Evolutionary conservation across 768 basidiomycete genomes (phyloP), one percentile per base, ranked within the genome.

Genomic region (Suillus variegatus): DNA sequence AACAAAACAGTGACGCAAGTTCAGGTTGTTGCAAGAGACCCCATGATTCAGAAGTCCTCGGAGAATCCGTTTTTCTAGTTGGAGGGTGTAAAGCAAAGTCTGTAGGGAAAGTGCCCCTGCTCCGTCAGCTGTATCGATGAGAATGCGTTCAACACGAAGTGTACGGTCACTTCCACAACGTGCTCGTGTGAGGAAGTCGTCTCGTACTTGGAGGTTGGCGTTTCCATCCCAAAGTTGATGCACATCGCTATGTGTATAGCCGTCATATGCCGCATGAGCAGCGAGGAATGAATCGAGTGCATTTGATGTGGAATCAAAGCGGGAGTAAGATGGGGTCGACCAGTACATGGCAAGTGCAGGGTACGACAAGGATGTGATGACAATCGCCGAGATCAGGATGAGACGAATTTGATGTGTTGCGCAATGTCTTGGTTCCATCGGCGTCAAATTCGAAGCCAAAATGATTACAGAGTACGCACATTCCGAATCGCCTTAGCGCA

Each of bases 351-450:
- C 87, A 60, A 96, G 85, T 22, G 94, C 94, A n/a, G 94, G 94
- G 69, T 94, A 95, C 73, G 94, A 92, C 63, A 96, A 86, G 20
- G 91, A 91, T 63, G 93, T 91, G 73, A 95, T 95, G 68, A 95
- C 93, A 65, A 94, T 85, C 60, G 90, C 87, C 25, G 92, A 95
- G 66, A 94, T 88, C 69, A 96, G 85, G 74, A 96, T 93, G 58
- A 95, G 88, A 62, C 93, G 88, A 63, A 93, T 93, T 77, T 95
- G 94, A 76, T 95, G 93, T 2, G 90, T 93, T 67, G 94, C 92
- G 72, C 93, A 94, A 74, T 95, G 93, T 65, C 93, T 95, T 71
- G 14, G 62, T 51, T 12, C 36, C 35, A 38, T 49, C 38, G 55
- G 43, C 64, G 65, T 66, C 65, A 58, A 65, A 67, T 22, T 44